Conservation (phyloP, 495 filamentous ascomycete genomes). For the Annulohypoxylon maeteangense region DNA sequence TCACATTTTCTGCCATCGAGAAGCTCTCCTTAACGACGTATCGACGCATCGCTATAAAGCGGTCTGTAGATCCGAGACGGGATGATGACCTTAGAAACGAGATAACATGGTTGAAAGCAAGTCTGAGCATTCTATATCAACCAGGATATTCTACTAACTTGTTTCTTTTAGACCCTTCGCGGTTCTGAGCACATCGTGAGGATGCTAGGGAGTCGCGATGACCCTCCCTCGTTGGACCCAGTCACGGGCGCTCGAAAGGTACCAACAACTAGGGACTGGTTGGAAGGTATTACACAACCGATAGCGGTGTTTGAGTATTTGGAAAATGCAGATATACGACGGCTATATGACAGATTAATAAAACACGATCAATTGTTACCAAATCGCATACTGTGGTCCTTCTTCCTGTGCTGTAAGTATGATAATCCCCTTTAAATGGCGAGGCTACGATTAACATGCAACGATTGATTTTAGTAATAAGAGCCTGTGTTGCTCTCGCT, state of each 20-base stretch:
- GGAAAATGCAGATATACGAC: slow-evolving; percentile 15
- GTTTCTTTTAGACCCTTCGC: slow-evolving; percentile 15
- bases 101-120: slow-evolving; percentile 17
- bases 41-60: slow-evolving; percentile 24
- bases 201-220: slow-evolving; percentile 13
- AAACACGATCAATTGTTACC: slow-evolving; percentile 16
- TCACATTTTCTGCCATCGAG: slow-evolving; percentile 16
- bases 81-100: slow-evolving; percentile 24
- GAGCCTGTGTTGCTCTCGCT: slow-evolving; percentile 25
- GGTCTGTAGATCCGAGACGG: background rate
- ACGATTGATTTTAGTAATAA: slow-evolving; percentile 9
- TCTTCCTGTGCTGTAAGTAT: slow-evolving; percentile 30
- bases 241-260: background rate
- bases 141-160: background rate
- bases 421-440: background rate
- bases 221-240: background rate
- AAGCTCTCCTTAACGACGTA: slow-evolving; percentile 3
- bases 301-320: slow-evolving; percentile 24
- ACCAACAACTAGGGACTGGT: background rate
- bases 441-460: background rate
- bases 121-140: background rate
- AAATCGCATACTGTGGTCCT: slow-evolving; percentile 28
- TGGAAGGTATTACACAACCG: slow-evolving; percentile 9
- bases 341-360: slow-evolving; percentile 13
- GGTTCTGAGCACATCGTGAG: slow-evolving; percentile 28